phyloP scores from a whole-genome alignment of 2,329 filamentous ascomycete species.

The Penicillium brasilianum region DNA sequence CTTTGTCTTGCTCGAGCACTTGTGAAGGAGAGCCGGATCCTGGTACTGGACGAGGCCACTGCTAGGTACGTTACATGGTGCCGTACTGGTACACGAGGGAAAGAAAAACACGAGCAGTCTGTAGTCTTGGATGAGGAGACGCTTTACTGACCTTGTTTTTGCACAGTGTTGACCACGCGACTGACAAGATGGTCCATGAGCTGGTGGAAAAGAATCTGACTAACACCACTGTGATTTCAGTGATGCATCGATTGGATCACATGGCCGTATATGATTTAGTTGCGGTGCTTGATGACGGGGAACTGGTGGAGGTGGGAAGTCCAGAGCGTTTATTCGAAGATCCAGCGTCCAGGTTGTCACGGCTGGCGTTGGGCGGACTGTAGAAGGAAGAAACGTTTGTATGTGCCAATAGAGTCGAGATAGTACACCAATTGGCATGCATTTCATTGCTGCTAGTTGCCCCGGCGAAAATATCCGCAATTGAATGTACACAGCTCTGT shows the following conservation, averaged over 20 bases:
- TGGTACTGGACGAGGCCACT: not conserved
- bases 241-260: constrained; percentile 3
- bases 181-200: constrained; percentile 5
- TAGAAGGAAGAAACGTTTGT: not conserved
- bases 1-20: constrained; percentile 2
- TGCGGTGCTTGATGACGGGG: not conserved
- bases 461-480: not conserved
- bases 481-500: not conserved
- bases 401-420: not conserved
- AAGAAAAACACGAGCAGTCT: not conserved
- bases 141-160: not conserved
- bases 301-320: constrained; percentile 2
- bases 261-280: not conserved
- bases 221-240: not conserved
- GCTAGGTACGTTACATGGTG: not conserved
- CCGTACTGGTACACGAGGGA: not conserved
- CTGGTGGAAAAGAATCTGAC: not conserved
- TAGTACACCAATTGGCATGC: not conserved
- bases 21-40: not conserved
- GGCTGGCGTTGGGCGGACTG: not conserved
- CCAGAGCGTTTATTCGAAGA: constrained; percentile 1
- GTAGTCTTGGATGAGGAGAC: not conserved
- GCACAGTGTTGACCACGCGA: not conserved
- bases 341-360: not conserved
- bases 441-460: not conserved